Conservation (phyloP, 768 basidiomycete genomes). For the Lyophyllum shimeji region DNA sequence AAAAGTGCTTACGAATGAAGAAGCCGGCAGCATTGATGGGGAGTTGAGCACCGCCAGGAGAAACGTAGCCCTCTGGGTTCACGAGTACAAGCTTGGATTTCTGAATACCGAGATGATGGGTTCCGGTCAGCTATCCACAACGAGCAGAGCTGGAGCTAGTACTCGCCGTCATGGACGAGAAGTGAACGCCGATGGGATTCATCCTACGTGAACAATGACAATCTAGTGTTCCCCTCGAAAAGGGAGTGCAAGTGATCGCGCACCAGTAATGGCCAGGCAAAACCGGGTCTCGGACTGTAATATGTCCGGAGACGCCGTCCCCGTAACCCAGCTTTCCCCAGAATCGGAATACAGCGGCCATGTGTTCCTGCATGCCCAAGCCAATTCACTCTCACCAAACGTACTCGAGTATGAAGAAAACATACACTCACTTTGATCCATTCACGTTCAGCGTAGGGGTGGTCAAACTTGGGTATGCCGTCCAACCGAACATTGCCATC, state of each 20-base stretch:
- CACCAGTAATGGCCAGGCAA: constrained; percentile 27
- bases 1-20: constrained; percentile 19
- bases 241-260: too few relatives aligned
- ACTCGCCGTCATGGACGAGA: constrained; percentile 24
- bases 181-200: constrained; percentile 27
- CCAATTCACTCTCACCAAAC: not conserved
- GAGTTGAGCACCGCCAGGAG: constrained; percentile 26
- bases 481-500: constrained; percentile 21
- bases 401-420: not conserved
- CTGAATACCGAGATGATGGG: constrained; percentile 1
- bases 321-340: constrained; percentile 42
- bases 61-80: constrained; percentile 22
- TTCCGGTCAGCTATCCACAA: not conserved
- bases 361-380: constrained; percentile 17
- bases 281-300: constrained; percentile 42
- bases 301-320: constrained; percentile 51
- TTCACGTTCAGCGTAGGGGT: constrained; percentile 24
- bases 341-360: constrained; percentile 26
- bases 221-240: not conserved
- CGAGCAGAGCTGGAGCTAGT: not conserved
- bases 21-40: constrained; percentile 28
- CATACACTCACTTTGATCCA: constrained; percentile 23
- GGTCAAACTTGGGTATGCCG: constrained; percentile 21
- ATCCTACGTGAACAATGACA: constrained; percentile 17
- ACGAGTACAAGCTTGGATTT: constrained; percentile 28